phyloP scores from a whole-genome alignment of 768 basidiomycete species.

The Rubroboletus pulcherrimus region DNA sequence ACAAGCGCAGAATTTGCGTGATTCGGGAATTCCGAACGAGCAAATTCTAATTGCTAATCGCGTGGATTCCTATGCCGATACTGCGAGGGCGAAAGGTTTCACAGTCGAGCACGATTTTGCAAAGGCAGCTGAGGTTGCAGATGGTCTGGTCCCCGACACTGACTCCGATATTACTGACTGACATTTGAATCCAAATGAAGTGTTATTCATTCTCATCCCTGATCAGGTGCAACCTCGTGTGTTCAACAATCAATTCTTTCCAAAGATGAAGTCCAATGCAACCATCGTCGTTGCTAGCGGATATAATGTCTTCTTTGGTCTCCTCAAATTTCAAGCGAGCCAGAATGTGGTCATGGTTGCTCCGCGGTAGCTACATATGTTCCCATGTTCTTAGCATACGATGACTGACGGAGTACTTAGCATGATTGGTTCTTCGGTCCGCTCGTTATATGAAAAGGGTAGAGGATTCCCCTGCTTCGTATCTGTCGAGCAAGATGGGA shows the following conservation, averaged over 20 bases:
- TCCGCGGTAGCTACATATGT: slow-evolving; percentile 38
- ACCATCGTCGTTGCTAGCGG: slow-evolving; percentile 60
- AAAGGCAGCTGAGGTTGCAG: slow-evolving; percentile 53
- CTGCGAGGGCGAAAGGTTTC: slow-evolving; percentile 55
- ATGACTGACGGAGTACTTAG: slow-evolving; percentile 26
- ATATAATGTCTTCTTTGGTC: slow-evolving; percentile 61
- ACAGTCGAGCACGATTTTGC: slow-evolving; percentile 53
- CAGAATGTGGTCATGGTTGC: slow-evolving; percentile 68
- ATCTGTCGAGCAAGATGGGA: slow-evolving; percentile 60
- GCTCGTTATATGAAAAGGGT: slow-evolving; percentile 55
- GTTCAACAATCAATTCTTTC: slow-evolving; percentile 54
- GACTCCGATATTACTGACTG: background rate
- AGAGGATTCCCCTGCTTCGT: slow-evolving; percentile 65
- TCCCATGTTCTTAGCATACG: background rate
- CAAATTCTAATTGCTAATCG: slow-evolving; percentile 58
- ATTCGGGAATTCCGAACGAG: slow-evolving; percentile 59
- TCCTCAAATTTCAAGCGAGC: slow-evolving; percentile 47
- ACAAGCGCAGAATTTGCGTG: slow-evolving; percentile 64
- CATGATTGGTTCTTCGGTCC: slow-evolving; percentile 66
- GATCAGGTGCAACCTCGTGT: slow-evolving; percentile 61
- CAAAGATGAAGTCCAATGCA: slow-evolving; percentile 44
- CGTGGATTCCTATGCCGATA: slow-evolving; percentile 52
- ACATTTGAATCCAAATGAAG: slow-evolving; percentile 27
- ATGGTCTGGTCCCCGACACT: slow-evolving; percentile 36
- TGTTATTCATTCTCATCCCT: slow-evolving; percentile 58